Evolutionary conservation across 345 rosid genomes (phyloP), one percentile per base, ranked within the genome.

Genomic region (Raphanus raphanistrum): DNA sequence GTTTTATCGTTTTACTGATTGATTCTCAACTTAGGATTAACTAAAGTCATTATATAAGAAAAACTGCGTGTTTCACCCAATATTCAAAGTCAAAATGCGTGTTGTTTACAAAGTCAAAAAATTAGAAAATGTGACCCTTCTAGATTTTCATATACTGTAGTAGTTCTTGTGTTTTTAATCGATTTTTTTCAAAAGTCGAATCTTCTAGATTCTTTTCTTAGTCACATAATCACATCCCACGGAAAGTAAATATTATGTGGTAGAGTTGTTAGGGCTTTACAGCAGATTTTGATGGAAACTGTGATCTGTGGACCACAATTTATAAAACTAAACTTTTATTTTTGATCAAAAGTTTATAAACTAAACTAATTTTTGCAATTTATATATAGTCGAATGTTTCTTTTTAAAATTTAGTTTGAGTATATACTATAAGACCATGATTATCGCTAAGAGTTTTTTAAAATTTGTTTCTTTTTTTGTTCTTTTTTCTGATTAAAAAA

Each of bases 31-130:
- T 78, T 58, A 4, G 67, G 81, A 26, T 58, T 78, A 10, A 38
- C 8, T 6, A 70, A 27, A 5, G 31, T 38, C 75, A 36, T 77
- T 77, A 55, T 77, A 77, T 71, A 71, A 66, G 58, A 28, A 2
- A 63, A 60, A 12, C 16, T 69, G 54, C 10, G 52, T 6, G 62
- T 4, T 48, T 48, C 55, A 48, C 55, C 28, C 2, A 45, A 43
- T 31, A 43, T 10, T 66, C 27, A 64, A 16, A 33, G 7, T 21
- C 21, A 21, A 21, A 21, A 21, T 21, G 8, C 50, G 52, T 78
- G 52, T 66, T 59, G 68, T 33, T 38, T 78, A 72, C 67, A 32
- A 60, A 78, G 68, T 78, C 77, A 72, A 66, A n/a, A 63, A 21
- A 15, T 35, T 26, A 72, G 59, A 71, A 76, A 69, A 76, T 25